These are phyloP conservation scores for Nemania abortiva DNA, from an alignment of 2,329 filamentous ascomycete genomes.

Conservation along the genomic window DNA sequence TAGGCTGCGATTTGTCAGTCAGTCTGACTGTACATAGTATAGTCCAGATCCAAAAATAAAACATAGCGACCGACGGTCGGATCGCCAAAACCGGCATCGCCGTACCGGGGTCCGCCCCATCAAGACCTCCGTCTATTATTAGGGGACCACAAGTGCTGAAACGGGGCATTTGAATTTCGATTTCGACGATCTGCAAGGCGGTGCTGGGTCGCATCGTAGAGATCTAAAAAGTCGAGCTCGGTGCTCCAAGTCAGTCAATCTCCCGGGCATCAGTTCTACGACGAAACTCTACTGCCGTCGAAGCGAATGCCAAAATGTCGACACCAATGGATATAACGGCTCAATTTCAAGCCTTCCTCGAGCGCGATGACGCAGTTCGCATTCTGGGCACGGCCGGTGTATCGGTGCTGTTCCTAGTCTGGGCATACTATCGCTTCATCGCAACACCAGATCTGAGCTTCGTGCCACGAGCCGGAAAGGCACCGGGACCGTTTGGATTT, in stretches of 20 bases:
- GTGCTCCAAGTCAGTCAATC: constrained; percentile 19
- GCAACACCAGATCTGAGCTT: constrained; percentile 37
- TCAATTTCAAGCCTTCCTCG: constrained; percentile 32
- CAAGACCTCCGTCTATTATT: constrained; percentile 35
- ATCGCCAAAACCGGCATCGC: constrained; percentile 38
- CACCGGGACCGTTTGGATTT: constrained; percentile 33
- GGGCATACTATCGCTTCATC: constrained; percentile 33
- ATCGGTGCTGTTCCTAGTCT: constrained; percentile 30
- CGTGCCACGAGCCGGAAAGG: constrained; percentile 37
- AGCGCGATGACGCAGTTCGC: constrained; percentile 34
- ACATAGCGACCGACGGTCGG: constrained; percentile 30
- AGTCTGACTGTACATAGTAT: constrained; percentile 36
- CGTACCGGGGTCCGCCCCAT: constrained; percentile 39
- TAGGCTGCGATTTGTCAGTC: constrained; percentile 34
- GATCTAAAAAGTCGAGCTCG: constrained; percentile 35
- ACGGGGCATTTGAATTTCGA: constrained; percentile 24
- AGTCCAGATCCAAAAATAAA: constrained; percentile 33
- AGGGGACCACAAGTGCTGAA: constrained; percentile 35
- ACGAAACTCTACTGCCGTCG: constrained; percentile 15
- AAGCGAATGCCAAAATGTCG: constrained; percentile 26
- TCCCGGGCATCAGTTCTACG: constrained; percentile 22
- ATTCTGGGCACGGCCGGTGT: constrained; percentile 34
- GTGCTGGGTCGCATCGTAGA: constrained; percentile 20
- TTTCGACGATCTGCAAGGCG: constrained; percentile 22
- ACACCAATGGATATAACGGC: constrained; percentile 24